Conservation (phyloP, 108 stramenopile genomes). For the Skeletonema potamos region DNA sequence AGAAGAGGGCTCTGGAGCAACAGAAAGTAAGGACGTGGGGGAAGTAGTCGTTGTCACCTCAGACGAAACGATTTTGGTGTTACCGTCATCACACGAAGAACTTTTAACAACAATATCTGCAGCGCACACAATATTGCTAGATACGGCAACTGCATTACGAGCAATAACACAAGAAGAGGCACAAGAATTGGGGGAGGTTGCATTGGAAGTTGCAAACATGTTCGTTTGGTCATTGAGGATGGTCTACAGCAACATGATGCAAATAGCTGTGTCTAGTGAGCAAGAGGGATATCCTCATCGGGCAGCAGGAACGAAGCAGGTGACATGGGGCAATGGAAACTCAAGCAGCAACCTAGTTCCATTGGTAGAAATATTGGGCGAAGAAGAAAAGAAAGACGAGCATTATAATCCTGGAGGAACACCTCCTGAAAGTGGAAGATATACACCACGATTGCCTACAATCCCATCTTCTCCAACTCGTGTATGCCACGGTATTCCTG, state of each 20-base stretch:
- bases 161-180: constrained; percentile 68
- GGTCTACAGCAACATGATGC: constrained; percentile 55
- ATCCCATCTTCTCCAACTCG: constrained; percentile 30
- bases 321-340: constrained; percentile 37
- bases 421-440: constrained; percentile 21
- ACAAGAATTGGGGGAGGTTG: constrained; percentile 84
- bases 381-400: constrained; percentile 47
- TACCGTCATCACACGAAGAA: constrained; percentile 37
- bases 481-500: background rate
- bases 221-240: constrained; percentile 64
- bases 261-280: constrained; percentile 14
- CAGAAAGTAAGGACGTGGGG: background rate
- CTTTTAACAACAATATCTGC: constrained; percentile 51
- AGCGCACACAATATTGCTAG: constrained; percentile 55
- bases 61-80: constrained; percentile 2
- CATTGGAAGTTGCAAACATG: constrained; percentile 66
- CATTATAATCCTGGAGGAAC: constrained; percentile 20
- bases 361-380: constrained; percentile 52
- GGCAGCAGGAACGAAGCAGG: constrained; percentile 5
- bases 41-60: constrained; percentile 2
- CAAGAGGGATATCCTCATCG: background rate
- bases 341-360: constrained; percentile 6
- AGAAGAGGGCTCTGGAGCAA: constrained; percentile 4
- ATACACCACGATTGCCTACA: constrained; percentile 18
- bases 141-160: constrained; percentile 70